Conservation (phyloP, 768 basidiomycete genomes). For the Mycena galopus region DNA sequence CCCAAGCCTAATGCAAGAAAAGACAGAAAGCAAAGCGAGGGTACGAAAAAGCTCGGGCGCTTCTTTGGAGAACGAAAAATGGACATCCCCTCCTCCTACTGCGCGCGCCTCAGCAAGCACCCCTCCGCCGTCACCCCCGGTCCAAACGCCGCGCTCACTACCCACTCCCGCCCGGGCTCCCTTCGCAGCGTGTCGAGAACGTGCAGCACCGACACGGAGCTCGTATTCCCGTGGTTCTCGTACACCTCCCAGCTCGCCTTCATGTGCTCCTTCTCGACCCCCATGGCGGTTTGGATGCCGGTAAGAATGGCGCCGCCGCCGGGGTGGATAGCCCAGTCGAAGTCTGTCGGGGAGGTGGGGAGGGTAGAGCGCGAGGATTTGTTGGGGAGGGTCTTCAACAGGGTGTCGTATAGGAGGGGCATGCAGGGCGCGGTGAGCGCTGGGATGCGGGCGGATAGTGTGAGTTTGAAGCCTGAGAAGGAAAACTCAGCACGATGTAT, state of each 20-base stretch:
- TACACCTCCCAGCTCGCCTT: conserved; percentile 31
- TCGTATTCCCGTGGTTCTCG: conserved; percentile 28
- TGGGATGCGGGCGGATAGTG: conserved; percentile 3
- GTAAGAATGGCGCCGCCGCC: conserved; percentile 15
- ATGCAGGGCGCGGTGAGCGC: conserved; percentile 3
- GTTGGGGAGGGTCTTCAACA: conserved; percentile 13
- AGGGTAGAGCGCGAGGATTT: background rate
- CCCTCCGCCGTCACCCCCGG: conserved; percentile 21
- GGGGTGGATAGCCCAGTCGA: conserved; percentile 31
- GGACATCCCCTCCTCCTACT: no score
- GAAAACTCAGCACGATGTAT: background rate
- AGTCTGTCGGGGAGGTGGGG: conserved; percentile 8
- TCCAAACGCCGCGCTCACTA: conserved; percentile 22
- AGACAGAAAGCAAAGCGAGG: no score
- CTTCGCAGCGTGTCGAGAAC: conserved; percentile 11
- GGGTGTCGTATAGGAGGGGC: conserved; percentile 10
- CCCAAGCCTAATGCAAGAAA: no score
- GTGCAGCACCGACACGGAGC: conserved; percentile 14
- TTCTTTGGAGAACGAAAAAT: no score
- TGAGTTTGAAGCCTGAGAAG: conserved; percentile 18
- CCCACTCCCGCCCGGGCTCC: conserved; percentile 23
- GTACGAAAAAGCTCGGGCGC: no score
- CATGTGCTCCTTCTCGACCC: background rate
- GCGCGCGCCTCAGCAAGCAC: conserved; percentile 12
- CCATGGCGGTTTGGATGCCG: background rate